Evolutionary conservation across 495 filamentous ascomycete genomes (phyloP), one percentile per base, ranked within the genome.

Genomic region (Penicillium cinerascens): DNA sequence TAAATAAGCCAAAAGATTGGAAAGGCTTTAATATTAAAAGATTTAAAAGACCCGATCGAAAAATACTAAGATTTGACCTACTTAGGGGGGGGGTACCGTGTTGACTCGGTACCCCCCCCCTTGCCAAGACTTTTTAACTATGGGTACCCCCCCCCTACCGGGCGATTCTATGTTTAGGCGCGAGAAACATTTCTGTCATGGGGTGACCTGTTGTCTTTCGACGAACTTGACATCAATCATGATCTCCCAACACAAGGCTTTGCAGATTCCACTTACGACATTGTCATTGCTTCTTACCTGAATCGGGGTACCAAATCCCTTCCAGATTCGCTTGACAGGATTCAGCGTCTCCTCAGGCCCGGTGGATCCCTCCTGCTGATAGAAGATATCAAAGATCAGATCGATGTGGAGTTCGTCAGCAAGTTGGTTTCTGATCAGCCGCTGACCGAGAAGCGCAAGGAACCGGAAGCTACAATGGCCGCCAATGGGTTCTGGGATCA

Each of bases 381-480:
- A 22, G 47, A 33, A 10, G 2, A 3, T 8, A 33, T 27, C 13
- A 18, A 33, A 20, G 22, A 29, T 20, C 22, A 42, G 29, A 6
- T 49, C 5, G 23, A 42, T 10, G 17, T 42, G 13, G 21, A 49
- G 16, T 29, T 49, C 13, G 25, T 49, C 18, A n/a, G 18, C 11
- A 37, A 37, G n/a, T 42, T 42, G 22, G n/a, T n/a, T n/a, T n/a
- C n/a, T n/a, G n/a, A n/a, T n/a, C 47, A 10, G 38, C 41, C 36
- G 47, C 18, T 18, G 15, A 9, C 20, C 2, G 37, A 33, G 16
- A 23, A 33, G 78, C 9, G 91, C 88, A 50, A 71, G 69, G 60
- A 91, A 79, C 9, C 91, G 78, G 56, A 91, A 80, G 15, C 64
- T 43, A 59, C 61, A 67, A 6, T 55, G 81, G 15, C 62, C n/a